A percentile compares a stretch with the other conserved stretches of the same genome.
These are phyloP conservation scores for Coemansia sp. DNA, from an alignment of 192 early-diverging fungal species.

Conservation along the genomic window DNA sequence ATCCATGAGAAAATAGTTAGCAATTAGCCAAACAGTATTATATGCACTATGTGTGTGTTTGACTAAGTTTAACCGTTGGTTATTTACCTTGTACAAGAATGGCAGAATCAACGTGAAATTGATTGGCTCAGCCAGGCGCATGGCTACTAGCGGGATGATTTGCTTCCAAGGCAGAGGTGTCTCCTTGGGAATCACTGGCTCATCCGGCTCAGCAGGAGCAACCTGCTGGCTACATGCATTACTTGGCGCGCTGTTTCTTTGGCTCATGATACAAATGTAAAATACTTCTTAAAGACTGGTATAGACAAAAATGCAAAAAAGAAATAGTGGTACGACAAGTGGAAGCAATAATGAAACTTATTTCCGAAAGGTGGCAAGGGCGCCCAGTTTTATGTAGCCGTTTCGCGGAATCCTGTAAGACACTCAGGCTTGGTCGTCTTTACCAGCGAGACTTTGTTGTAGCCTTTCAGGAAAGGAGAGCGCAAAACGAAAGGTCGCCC, in stretches of 20 bases:
- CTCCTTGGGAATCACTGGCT: conserved; percentile 10
- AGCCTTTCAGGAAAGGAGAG: no score
- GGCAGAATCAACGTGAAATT: conserved; percentile 74
- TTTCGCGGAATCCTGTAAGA: no score
- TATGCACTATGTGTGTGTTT: no score
- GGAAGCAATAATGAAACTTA: background rate
- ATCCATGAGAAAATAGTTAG: no score
- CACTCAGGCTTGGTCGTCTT: no score
- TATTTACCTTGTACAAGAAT: conserved; percentile 23
- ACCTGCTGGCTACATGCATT: background rate
- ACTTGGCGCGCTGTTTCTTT: no score
- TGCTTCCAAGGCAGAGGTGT: conserved; percentile 51
- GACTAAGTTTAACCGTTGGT: no score
- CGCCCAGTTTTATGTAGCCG: no score
- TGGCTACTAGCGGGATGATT: conserved; percentile 23
- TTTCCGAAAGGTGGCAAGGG: no score
- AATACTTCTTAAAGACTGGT: background rate
- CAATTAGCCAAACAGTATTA: no score
- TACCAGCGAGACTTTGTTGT: background rate
- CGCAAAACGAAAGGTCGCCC: no score
- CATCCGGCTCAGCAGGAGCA: background rate
- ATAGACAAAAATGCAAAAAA: background rate
- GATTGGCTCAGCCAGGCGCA: conserved; percentile 65
- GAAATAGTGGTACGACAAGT: background rate
- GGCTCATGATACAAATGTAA: background rate